Evolutionary conservation across 2,329 filamentous ascomycete genomes (phyloP), one percentile per base, ranked within the genome.

Genomic region (Hymenoscyphus salicellus): DNA sequence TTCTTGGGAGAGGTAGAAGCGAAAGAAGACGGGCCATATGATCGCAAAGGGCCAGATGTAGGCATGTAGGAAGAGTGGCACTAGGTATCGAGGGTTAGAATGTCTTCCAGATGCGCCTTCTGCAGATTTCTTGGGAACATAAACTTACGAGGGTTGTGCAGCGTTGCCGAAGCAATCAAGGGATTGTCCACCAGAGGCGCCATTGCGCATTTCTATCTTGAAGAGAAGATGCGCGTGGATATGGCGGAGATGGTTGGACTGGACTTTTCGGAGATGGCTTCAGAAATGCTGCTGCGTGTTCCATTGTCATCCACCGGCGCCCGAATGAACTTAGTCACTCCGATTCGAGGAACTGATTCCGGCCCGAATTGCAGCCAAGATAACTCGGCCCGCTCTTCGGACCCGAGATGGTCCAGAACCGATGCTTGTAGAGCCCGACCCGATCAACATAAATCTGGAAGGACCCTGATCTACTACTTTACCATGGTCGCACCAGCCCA

Each of bases 11-110:
- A 96, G 86, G 77, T 97, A 98, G 78, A 93, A 88, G 77, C 91
- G 87, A 70, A 97, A 86, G 79, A 98, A 98, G 73, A 90, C 80
- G 61, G 96, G 95, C 93, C 96, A 99, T 74, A 93, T 82, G 71
- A 97, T 88, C 66, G 89, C 82, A 75, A 97, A 99, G 0, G 95
- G 95, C 92, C 92, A 97, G 72, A 97, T 80, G 77, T 99, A 99
- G 72, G 91, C 82, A 78, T 97, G 94, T 66, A 96, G 82, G 75
- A 90, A 86, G 69, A 90, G 79, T 38, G 93, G 88, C 69, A 97
- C 74, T 75, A 41, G 55, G 26, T 43, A 41, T 55, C 23, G 49
- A 36, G 23, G 26, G 59, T 70, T 66, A 68, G 62, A 36, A 61
- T 67, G 60, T 56, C 58, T n/a, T 10, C 59, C 16, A 23, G 20